Evolutionary conservation across 2,329 filamentous ascomycete genomes (phyloP).

Genomic region (Hymenoscyphus scutula): DNA sequence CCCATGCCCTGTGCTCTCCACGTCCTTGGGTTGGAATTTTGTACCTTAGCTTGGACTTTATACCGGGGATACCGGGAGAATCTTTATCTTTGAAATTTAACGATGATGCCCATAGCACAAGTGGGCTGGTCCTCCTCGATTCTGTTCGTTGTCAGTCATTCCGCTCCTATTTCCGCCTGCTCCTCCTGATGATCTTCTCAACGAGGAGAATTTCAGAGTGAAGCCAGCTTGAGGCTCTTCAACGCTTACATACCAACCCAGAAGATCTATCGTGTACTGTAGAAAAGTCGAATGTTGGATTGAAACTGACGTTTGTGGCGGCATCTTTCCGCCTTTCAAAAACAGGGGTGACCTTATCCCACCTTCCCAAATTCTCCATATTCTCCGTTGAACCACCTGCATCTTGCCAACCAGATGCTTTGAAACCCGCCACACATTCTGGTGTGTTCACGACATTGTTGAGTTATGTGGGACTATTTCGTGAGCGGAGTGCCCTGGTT

Average conservation of each 20-base stretch:
- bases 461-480: neutral
- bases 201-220: neutral
- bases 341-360: neutral
- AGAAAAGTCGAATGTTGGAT: no score
- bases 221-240: neutral
- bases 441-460: neutral
- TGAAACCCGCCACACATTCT: neutral
- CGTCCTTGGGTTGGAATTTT: no score
- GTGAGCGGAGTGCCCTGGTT: neutral
- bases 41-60: no score
- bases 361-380: neutral
- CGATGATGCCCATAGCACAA: neutral
- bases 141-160: neutral
- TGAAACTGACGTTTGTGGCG: neutral
- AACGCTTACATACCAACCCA: neutral
- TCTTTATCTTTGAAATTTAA: no score
- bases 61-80: no score
- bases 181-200: neutral
- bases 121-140: neutral
- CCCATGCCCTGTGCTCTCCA: no score
- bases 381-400: neutral
- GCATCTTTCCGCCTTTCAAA: neutral
- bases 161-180: neutral
- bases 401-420: neutral
- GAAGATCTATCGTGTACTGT: neutral